Conservation (phyloP, 768 basidiomycete species). For the Leccinum fibrillosum region DNA sequence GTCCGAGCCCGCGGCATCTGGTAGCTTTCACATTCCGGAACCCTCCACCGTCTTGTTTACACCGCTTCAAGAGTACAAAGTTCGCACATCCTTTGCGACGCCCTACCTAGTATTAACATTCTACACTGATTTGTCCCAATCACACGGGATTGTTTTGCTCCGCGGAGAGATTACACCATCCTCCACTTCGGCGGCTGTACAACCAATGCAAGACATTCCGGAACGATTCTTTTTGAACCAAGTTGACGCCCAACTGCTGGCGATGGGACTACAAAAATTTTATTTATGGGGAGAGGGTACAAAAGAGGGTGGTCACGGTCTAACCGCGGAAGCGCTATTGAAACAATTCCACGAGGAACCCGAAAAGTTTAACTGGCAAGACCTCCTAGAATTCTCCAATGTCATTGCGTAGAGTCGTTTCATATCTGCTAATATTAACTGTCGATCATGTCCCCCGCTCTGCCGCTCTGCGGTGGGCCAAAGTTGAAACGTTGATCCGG, state of each 20-base stretch:
- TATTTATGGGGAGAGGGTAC: conserved; percentile 59
- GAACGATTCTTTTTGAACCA: conserved; percentile 61
- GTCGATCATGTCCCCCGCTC: not conserved
- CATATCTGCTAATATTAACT: not conserved
- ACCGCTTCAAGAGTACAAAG: conserved; percentile 90
- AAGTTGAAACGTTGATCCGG: too few relatives aligned
- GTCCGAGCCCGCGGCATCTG: conserved; percentile 36
- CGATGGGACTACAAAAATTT: conserved; percentile 80
- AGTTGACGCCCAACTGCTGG: conserved; percentile 80
- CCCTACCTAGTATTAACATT: conserved; percentile 89
- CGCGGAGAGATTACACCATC: conserved; percentile 88
- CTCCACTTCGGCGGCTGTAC: conserved; percentile 35
- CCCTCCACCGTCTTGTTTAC: conserved; percentile 86
- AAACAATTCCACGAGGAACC: conserved; percentile 76
- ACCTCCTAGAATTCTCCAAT: conserved; percentile 52
- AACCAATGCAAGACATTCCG: conserved; percentile 27
- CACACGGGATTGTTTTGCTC: conserved; percentile 81
- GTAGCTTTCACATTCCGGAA: conserved; percentile 40
- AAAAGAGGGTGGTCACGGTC: conserved; percentile 5
- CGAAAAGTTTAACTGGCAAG: conserved; percentile 77
- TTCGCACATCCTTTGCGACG: conserved; percentile 78
- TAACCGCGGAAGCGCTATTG: conserved; percentile 44
- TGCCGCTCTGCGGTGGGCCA: not conserved
- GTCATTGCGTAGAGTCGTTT: not conserved
- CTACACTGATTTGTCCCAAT: conserved; percentile 82